Percentiles rank a stretch among this genome's conserved stretches.
These are phyloP conservation scores for Neurospora pannonica DNA, from an alignment of 495 filamentous ascomycete species.

Conservation along the genomic window DNA sequence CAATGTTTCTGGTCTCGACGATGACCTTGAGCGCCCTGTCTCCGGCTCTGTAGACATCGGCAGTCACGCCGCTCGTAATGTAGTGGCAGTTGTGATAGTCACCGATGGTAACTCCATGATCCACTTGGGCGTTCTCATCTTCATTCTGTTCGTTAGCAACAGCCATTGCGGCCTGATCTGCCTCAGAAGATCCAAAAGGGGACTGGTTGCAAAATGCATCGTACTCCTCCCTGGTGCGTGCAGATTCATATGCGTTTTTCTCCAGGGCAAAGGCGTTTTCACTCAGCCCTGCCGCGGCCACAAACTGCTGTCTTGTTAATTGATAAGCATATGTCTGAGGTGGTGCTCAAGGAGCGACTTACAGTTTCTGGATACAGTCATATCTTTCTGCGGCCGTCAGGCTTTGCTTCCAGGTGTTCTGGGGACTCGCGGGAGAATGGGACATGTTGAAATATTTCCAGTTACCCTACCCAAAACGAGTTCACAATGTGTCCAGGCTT, in stretches of 20 bases:
- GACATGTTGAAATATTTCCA: neutral
- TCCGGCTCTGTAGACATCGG: slow-evolving; percentile 58
- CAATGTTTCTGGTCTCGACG: slow-evolving; percentile 55
- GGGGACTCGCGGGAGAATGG: neutral
- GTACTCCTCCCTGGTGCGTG: slow-evolving; percentile 36
- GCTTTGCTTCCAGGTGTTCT: neutral
- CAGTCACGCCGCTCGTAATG: slow-evolving; percentile 68
- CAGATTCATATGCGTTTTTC: slow-evolving; percentile 34
- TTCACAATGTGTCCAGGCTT: neutral
- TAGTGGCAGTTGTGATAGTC: slow-evolving; percentile 60
- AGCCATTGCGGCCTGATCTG: neutral
- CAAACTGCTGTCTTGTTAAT: neutral
- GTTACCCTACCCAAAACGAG: neutral
- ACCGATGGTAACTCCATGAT: slow-evolving; percentile 53
- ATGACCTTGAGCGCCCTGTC: slow-evolving; percentile 82
- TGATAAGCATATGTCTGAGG: neutral
- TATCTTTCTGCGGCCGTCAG: slow-evolving; percentile 41
- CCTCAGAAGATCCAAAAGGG: neutral
- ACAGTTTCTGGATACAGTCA: slow-evolving; percentile 44
- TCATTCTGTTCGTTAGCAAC: neutral
- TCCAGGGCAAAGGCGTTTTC: slow-evolving; percentile 29
- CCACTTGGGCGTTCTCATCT: slow-evolving; percentile 14
- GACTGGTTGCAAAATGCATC: slow-evolving; percentile 20
- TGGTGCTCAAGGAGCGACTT: slow-evolving; percentile 8
- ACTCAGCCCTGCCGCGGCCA: slow-evolving; percentile 8